Evolutionary conservation across 2,329 filamentous ascomycete species (phyloP).

Genomic region (Fusarium palustre): DNA sequence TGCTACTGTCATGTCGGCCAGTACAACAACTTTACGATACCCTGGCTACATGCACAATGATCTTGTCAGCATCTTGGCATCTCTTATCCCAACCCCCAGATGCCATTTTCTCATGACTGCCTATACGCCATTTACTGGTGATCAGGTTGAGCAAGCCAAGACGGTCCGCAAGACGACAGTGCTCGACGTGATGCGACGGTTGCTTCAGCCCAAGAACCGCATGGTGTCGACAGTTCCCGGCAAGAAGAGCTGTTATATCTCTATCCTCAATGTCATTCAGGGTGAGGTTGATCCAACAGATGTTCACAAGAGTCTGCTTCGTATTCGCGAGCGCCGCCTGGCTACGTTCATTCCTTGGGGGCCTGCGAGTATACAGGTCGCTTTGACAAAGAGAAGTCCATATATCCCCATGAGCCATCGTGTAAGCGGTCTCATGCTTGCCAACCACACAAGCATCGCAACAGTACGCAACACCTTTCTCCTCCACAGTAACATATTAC

Average conservation of each 20-base stretch:
- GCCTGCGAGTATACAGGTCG: conserved; percentile 96
- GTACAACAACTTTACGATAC: conserved; percentile 94
- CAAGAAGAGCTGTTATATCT: conserved; percentile 99
- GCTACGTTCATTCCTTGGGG: conserved; percentile 99
- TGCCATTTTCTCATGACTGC: conserved; percentile 99
- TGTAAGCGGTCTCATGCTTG: conserved; percentile 96
- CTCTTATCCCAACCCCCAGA: conserved; percentile 93
- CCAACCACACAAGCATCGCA: conserved; percentile 97
- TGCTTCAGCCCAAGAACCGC: conserved; percentile 97
- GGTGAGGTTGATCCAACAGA: conserved; percentile 98
- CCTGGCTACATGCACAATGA: conserved; percentile 99
- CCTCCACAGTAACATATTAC: neutral
- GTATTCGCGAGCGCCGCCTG: conserved; percentile 92
- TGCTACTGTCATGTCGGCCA: conserved; percentile 98
- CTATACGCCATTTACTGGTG: conserved; percentile 96
- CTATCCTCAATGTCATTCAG: conserved; percentile 98
- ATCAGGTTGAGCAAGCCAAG: conserved; percentile 96
- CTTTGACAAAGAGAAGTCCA: conserved; percentile 94
- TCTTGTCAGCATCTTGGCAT: conserved; percentile 94
- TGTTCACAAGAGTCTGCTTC: conserved; percentile 96
- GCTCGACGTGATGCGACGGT: conserved; percentile 93
- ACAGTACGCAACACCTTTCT: conserved; percentile 66
- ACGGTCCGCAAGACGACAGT: conserved; percentile 98
- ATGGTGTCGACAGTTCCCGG: conserved; percentile 97
- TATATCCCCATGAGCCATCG: conserved; percentile 95